These are phyloP conservation scores for Globisporangium paddicum DNA, from an alignment of 352 stramenopile species.

Conservation along the genomic window DNA sequence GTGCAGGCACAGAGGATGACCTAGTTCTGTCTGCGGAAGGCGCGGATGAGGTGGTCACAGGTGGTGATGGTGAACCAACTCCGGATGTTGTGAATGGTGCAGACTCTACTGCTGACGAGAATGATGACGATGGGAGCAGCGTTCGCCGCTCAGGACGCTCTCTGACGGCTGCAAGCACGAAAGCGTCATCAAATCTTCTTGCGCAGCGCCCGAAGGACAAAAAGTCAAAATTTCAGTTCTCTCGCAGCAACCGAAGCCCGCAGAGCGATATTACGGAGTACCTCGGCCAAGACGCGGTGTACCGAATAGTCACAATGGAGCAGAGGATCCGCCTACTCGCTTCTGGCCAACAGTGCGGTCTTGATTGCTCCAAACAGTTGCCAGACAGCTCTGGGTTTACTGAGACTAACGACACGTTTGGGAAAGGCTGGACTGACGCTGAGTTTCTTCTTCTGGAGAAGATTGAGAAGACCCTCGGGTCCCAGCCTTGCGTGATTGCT, in stretches of 20 bases:
- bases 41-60: background rate
- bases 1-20: background rate
- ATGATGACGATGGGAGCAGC: constrained; percentile 8
- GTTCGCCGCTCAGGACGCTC: constrained; percentile 36
- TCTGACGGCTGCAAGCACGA: constrained; percentile 52
- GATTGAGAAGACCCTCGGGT: constrained; percentile 27
- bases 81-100: constrained; percentile 4
- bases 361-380: constrained; percentile 18
- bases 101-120: constrained; percentile 11
- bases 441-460: constrained; percentile 47
- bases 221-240: constrained; percentile 22
- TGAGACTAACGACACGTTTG: background rate
- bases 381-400: background rate
- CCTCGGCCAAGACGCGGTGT: constrained; percentile 41
- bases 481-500: constrained; percentile 37
- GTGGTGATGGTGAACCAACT: constrained; percentile 5
- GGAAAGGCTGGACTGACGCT: constrained; percentile 24
- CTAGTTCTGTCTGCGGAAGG: background rate
- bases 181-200: constrained; percentile 35
- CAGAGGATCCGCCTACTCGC: constrained; percentile 22
- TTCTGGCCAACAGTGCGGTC: constrained; percentile 19
- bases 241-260: constrained; percentile 22
- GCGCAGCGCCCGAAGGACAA: constrained; percentile 21
- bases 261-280: constrained; percentile 52
- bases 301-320: constrained; percentile 34